Evolutionary conservation across 176 grass and related monocot genomes (phyloP), one percentile per base, ranked within the genome.

Genomic region (Musa beccarii): DNA sequence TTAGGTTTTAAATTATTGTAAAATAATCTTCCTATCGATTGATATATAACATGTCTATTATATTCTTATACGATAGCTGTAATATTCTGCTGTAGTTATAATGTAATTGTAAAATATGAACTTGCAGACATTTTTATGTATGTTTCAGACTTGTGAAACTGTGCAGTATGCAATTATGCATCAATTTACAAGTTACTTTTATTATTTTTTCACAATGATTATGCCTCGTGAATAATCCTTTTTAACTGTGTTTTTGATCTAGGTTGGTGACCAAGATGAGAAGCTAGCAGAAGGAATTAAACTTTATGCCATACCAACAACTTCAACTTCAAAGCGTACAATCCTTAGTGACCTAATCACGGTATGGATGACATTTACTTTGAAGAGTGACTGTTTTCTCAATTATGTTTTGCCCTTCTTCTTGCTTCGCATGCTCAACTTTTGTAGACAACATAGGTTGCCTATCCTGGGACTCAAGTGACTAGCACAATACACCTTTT

Each of bases 231-330:
- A 17, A 61, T 61, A 19, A 17, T 20, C 4, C 21, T 61, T 61
- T 61, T 43, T n/a, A 61, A 4, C 7, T 17, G 9, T 88, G 53
- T 79, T 19, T 76, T 80, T 69, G 23, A 24, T 50, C 69, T 88
- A 99, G 95, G 95, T 99, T 1, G 95, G 95, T 7, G 86, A 99
- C 80, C 83, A 81, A 79, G 91, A 99, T 63, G 91, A 99, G 83
- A 94, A 99, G 80, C 85, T 99, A 74, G 91, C 95, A 53, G 95
- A 99, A 78, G 95, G 95, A 76, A 99, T 99, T 78, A 99, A 99
- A 92, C 82, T 99, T 43, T 89, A 81, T 49, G 95, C 95, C 72
- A 85, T 99, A 59, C 86, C 91, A 62, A 78, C 85, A 74, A 92
- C 95, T 54, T 16, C 78, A 11, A 99, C 95, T 34, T 92, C 91